phyloP scores from a whole-genome alignment of 306 rosid species.

The Prunus fruticosa region DNA sequence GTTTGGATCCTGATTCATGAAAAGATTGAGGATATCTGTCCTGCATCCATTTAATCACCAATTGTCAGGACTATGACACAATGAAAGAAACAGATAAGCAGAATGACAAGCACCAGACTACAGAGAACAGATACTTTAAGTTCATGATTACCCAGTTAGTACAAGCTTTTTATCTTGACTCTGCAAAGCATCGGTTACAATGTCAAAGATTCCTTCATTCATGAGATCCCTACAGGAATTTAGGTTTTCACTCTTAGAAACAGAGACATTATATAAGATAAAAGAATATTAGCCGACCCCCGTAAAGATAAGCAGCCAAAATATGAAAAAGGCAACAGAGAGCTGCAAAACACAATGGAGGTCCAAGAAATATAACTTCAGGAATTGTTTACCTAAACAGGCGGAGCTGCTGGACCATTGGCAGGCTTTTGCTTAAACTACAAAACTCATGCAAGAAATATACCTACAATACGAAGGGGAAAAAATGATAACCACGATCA shows the following conservation, averaged over 20 bases:
- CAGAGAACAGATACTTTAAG: slow-evolving; percentile 23
- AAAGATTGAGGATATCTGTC: slow-evolving; percentile 96
- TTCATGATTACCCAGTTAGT: slow-evolving; percentile 74
- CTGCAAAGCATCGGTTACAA: slow-evolving; percentile 70
- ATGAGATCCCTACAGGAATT: slow-evolving; percentile 71
- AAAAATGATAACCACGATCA: background rate
- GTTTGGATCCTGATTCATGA: slow-evolving; percentile 94
- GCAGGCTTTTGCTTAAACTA: slow-evolving; percentile 89
- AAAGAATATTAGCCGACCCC: background rate
- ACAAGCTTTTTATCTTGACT: slow-evolving; percentile 82
- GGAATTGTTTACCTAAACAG: slow-evolving; percentile 61
- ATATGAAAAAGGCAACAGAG: background rate
- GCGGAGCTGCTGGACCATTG: slow-evolving; percentile 91
- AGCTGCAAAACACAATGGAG: slow-evolving; percentile 2
- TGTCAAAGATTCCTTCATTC: slow-evolving; percentile 93
- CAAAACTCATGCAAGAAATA: slow-evolving; percentile 90
- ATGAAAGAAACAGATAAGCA: background rate
- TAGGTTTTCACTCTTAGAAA: slow-evolving; percentile 22
- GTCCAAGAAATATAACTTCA: slow-evolving; percentile 13
- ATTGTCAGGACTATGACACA: slow-evolving; percentile 30
- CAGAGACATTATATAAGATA: slow-evolving; percentile 8
- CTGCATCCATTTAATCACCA: slow-evolving; percentile 78
- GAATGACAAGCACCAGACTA: slow-evolving; percentile 19
- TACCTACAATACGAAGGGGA: slow-evolving; percentile 41
- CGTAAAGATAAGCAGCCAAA: slow-evolving; percentile 12